phyloP scores from a whole-genome alignment of 345 rosid genomes.

The Brassica carinata region DNA sequence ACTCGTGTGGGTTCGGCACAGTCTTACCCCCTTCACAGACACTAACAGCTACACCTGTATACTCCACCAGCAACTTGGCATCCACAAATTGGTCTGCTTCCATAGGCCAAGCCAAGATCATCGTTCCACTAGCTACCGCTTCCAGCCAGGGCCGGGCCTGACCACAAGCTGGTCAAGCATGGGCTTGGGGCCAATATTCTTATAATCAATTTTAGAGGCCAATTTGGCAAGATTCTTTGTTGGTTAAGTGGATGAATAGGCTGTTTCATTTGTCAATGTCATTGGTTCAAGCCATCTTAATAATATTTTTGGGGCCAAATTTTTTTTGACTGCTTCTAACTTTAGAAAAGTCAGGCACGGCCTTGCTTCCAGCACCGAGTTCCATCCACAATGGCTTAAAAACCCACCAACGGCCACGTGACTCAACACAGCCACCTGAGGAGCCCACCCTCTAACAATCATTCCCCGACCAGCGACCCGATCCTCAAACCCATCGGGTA shows the following conservation, averaged over 20 bases:
- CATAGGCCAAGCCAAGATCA: slow-evolving; percentile 69
- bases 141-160: slow-evolving; percentile 35
- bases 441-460: slow-evolving; percentile 59
- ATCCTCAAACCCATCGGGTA: slow-evolving; percentile 54
- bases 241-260: too few relatives aligned
- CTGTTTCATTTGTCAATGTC: too few relatives aligned
- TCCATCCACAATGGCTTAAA: slow-evolving; percentile 54
- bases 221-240: too few relatives aligned
- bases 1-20: slow-evolving; percentile 55
- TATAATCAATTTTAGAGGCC: too few relatives aligned
- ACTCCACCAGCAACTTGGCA: slow-evolving; percentile 54
- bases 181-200: too few relatives aligned
- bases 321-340: too few relatives aligned
- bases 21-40: slow-evolving; percentile 54
- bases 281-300: too few relatives aligned
- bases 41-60: slow-evolving; percentile 50
- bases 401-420: slow-evolving; percentile 65
- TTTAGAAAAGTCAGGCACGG: too few relatives aligned
- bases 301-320: too few relatives aligned
- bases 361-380: slow-evolving; percentile 47
- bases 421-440: slow-evolving; percentile 53
- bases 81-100: slow-evolving; percentile 42
- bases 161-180: too few relatives aligned
- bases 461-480: slow-evolving; percentile 51
- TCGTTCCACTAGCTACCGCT: slow-evolving; percentile 49